Evolutionary conservation across 2,329 filamentous ascomycete species (phyloP).

Genomic region (Camillea tinctor): DNA sequence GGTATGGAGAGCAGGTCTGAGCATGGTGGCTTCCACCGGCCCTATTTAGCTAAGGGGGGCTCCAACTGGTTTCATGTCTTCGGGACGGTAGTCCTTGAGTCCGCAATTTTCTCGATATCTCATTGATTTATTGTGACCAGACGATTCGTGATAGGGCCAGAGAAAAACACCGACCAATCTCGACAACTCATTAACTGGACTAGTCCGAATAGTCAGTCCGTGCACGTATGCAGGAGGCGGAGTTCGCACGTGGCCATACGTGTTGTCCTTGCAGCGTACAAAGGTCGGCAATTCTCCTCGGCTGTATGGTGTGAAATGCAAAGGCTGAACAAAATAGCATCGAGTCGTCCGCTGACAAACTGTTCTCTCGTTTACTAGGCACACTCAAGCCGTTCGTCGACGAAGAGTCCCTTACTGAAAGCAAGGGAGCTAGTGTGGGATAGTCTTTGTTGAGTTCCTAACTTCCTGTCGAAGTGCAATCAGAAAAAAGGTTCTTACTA

Average conservation of each 20-base stretch:
- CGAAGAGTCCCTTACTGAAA: not conserved
- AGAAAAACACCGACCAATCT: not conserved
- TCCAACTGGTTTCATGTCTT: not conserved
- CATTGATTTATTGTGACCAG: not conserved
- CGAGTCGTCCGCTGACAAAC: not conserved
- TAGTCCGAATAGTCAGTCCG: not conserved
- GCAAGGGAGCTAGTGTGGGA: not conserved
- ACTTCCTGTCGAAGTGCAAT: not conserved
- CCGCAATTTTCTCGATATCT: not conserved
- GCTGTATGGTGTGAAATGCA: not conserved
- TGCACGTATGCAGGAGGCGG: not conserved
- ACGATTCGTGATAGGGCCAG: not conserved
- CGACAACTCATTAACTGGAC: not conserved
- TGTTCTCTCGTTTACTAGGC: not conserved
- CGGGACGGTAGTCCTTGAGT: too few relatives aligned
- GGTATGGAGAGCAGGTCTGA: not conserved
- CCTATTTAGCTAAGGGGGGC: not conserved
- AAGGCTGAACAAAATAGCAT: not conserved
- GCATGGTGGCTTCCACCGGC: not conserved
- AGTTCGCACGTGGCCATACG: not conserved
- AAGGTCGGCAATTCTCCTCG: not conserved
- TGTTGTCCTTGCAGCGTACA: not conserved
- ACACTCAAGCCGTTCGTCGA: not conserved
- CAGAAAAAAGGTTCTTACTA: not conserved
- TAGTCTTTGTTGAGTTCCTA: not conserved